Evolutionary conservation across 2,329 filamentous ascomycete species (phyloP).

Genomic region (Fusarium verrucosum): DNA sequence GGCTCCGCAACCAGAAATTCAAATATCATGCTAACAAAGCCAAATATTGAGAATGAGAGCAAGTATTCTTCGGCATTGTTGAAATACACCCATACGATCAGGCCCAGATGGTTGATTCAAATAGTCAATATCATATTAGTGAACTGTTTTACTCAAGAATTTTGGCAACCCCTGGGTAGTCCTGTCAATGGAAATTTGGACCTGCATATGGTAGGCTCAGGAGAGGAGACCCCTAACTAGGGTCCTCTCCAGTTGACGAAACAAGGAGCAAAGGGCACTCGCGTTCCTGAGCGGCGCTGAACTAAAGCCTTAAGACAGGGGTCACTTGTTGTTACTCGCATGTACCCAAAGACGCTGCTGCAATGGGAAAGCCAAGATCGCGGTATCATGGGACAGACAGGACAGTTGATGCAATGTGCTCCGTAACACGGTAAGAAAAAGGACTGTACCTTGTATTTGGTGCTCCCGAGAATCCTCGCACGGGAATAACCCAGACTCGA

Average conservation of each 20-base stretch:
- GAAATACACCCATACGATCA: background rate
- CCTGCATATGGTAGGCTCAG: slow-evolving; percentile 38
- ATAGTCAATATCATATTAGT: background rate
- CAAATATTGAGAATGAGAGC: background rate
- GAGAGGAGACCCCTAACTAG: slow-evolving; percentile 40
- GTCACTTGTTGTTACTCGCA: slow-evolving; percentile 12
- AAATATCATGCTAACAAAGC: background rate
- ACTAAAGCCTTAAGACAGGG: slow-evolving; percentile 24
- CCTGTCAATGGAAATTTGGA: slow-evolving; percentile 45
- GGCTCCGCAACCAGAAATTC: too few relatives aligned
- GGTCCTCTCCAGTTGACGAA: slow-evolving; percentile 34
- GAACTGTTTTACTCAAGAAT: background rate
- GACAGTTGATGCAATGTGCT: background rate
- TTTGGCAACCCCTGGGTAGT: slow-evolving; percentile 11
- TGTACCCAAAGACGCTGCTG: slow-evolving; percentile 6
- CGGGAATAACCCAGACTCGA: slow-evolving; percentile 14
- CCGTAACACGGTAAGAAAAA: background rate
- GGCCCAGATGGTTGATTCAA: background rate
- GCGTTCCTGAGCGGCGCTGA: slow-evolving; percentile 24
- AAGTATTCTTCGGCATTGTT: background rate
- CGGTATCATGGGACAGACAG: background rate
- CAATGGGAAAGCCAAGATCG: background rate
- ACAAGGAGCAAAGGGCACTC: slow-evolving; percentile 31
- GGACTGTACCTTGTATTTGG: background rate
- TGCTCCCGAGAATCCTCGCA: background rate